These are phyloP conservation scores for Juglanconis sp. DNA, from an alignment of 2,329 filamentous ascomycete genomes.

Conservation along the genomic window DNA sequence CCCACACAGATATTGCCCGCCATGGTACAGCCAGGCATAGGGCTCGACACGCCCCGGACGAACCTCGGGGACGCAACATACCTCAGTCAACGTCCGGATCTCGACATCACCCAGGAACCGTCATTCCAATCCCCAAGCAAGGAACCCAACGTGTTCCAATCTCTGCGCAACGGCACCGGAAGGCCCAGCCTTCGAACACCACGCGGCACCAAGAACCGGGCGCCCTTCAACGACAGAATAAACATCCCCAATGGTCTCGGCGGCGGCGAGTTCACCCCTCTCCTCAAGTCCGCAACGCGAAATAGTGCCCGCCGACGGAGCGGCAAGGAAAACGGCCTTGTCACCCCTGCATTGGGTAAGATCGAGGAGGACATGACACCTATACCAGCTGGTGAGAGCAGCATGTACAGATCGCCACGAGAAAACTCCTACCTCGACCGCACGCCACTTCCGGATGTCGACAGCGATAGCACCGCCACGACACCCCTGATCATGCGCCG, in stretches of 20 bases:
- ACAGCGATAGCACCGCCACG: conserved; percentile 76
- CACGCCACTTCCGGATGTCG: conserved; percentile 72
- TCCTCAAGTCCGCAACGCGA: conserved; percentile 77
- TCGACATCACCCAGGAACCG: conserved; percentile 83
- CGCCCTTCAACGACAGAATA: conserved; percentile 66
- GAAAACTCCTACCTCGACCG: conserved; percentile 63
- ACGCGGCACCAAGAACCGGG: conserved; percentile 52
- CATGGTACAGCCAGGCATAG: conserved; percentile 64
- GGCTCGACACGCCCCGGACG: conserved; percentile 82
- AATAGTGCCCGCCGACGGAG: conserved; percentile 64
- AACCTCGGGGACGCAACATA: conserved; percentile 82
- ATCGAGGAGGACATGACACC: conserved; percentile 72
- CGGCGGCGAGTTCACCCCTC: conserved; percentile 84
- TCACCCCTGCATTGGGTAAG: conserved; percentile 66
- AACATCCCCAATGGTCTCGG: conserved; percentile 65
- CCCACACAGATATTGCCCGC: conserved; percentile 24
- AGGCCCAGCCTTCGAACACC: conserved; percentile 68
- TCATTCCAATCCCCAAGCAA: conserved; percentile 81
- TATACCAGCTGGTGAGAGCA: conserved; percentile 70
- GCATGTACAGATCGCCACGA: conserved; percentile 63
- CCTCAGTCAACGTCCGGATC: conserved; percentile 64
- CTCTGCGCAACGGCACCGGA: conserved; percentile 63
- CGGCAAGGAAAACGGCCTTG: conserved; percentile 60
- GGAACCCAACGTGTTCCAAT: conserved; percentile 71
- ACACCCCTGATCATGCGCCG: conserved; percentile 75